Evolutionary conservation across 2,329 filamentous ascomycete species (phyloP).

Genomic region (Penicillium janthinellum): DNA sequence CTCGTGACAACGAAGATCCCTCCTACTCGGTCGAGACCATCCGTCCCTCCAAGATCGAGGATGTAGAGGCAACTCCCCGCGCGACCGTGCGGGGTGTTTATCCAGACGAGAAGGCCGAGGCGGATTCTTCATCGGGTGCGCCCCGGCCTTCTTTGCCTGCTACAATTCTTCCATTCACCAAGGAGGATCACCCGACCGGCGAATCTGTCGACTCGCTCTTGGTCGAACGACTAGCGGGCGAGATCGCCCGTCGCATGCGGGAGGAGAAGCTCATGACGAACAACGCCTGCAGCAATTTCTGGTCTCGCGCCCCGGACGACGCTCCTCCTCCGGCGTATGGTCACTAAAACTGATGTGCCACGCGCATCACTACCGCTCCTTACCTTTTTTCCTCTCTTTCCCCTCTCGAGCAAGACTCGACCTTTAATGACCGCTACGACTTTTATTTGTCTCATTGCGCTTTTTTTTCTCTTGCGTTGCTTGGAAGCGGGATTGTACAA

Average conservation of each 20-base stretch:
- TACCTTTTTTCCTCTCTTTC: conserved; percentile 6
- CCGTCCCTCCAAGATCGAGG: conserved; percentile 23
- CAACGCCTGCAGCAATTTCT: conserved; percentile 39
- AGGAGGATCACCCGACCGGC: conserved; percentile 31
- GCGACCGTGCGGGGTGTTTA: conserved; percentile 27
- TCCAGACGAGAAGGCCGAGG: conserved; percentile 31
- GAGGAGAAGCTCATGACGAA: conserved; percentile 68
- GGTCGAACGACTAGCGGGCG: conserved; percentile 75
- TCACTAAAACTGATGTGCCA: conserved; percentile 31
- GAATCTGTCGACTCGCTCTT: conserved; percentile 50
- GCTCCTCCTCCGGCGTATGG: conserved; percentile 50
- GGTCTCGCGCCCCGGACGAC: conserved; percentile 42
- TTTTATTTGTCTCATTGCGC: conserved; percentile 13
- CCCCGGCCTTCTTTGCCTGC: conserved; percentile 34
- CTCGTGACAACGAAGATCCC: conserved; percentile 27
- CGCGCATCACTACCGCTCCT: neutral
- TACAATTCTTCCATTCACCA: conserved; percentile 39
- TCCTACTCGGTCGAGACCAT: conserved; percentile 31
- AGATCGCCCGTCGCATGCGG: conserved; percentile 81
- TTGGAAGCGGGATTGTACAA: conserved; percentile 34
- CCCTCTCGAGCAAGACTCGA: conserved; percentile 16
- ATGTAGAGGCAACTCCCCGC: conserved; percentile 39
- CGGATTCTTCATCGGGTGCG: conserved; percentile 27
- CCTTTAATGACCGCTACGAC: conserved; percentile 27
- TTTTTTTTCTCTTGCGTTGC: conserved; percentile 15